Evolutionary conservation across 805 yeast species (phyloP), one percentile per base, ranked within the genome.

Genomic region (Lachancea quebecensis): DNA sequence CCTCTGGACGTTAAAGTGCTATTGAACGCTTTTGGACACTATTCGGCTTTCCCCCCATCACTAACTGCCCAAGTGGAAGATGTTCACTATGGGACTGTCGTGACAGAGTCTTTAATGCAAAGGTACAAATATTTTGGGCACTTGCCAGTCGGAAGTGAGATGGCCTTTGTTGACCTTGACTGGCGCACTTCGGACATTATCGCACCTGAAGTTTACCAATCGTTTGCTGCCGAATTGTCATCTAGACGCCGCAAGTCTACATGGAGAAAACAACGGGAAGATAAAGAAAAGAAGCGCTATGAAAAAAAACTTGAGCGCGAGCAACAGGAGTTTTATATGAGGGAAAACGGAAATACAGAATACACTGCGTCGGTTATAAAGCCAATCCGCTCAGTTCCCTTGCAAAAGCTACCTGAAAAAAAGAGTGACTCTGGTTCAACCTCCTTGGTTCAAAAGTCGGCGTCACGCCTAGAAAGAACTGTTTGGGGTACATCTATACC

Each of bases 141-240:
- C 62, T 65, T 89, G 17, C 97, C 99, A 0, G 60, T 78, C 27
- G 97, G 97, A 1, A 83, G 96, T 0, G 85, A 83, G 42, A 63
- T 91, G 36, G 95, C 89, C 10, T 80, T 86, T 50, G 59, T 93
- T 44, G 98, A 93, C 55, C 75, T 96, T 42, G 82, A 87, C 59
- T 91, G 98, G 98, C 57, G 71, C 64, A 42, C 64, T 62, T 43
- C 71, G 67, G 72, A 55, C 18, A 44, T 58, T 30, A 55, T 75
- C 7, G 73, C 77, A 2, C 62, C 66, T 9, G 76, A 74, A 28
- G 66, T 75, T 1, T 68, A 66, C 47, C 65, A 66, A 2, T 57
- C 60, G 25, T 84, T 79, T 60, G 70, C 73, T 39, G 70, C 68
- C 29, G 88, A 81, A 48, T 63, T 87, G 29, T 64, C 62, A 17